These are phyloP conservation scores for Theobroma cacao DNA, from an alignment of 345 rosid genomes.

Conservation along the genomic window DNA sequence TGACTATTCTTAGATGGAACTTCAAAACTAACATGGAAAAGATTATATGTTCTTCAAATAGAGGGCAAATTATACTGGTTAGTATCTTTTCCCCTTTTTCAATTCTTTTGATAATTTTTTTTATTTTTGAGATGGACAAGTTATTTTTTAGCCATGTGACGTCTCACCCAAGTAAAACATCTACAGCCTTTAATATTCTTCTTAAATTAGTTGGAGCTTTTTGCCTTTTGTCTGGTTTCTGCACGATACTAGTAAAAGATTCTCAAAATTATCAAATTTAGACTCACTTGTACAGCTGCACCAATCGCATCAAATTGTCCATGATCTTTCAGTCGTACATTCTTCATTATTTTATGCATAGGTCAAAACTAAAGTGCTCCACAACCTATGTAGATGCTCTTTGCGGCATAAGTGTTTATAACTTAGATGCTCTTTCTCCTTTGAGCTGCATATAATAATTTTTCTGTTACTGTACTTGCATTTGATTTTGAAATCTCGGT, in stretches of 20 bases:
- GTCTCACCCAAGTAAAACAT: background rate
- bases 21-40: constrained; percentile 66
- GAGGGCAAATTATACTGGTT: constrained; percentile 66
- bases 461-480: background rate
- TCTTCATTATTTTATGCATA: background rate
- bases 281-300: background rate
- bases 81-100: constrained; percentile 17
- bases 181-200: background rate
- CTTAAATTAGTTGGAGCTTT: background rate
- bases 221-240: background rate
- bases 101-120: background rate
- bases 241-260: background rate
- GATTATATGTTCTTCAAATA: constrained; percentile 51
- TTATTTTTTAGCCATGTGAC: background rate
- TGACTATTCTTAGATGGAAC: constrained; percentile 75
- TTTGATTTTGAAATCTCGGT: background rate
- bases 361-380: background rate
- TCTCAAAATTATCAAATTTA: background rate
- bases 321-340: background rate
- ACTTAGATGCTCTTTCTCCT: background rate
- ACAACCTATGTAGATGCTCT: background rate
- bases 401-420: background rate
- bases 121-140: background rate
- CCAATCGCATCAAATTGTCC: background rate
- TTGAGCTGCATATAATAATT: background rate